Evolutionary conservation across 2,329 filamentous ascomycete genomes (phyloP), one percentile per base, ranked within the genome.

Genomic region (Fusarium tricinctum): DNA sequence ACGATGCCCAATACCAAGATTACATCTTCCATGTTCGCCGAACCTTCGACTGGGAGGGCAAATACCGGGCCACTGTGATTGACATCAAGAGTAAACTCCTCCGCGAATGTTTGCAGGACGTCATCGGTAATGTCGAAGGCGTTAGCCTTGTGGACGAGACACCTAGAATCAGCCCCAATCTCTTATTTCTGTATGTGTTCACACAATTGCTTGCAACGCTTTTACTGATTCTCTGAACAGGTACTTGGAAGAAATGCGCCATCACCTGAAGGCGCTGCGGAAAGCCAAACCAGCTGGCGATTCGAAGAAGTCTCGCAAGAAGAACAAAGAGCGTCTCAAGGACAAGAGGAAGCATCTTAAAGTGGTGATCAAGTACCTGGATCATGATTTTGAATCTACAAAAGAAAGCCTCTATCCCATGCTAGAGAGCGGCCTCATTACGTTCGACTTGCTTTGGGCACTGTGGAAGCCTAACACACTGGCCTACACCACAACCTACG

Each of bases 381-480:
- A 94, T 70, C 88, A 90, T 63, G 94, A 97, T 78, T 97, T 93
- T 73, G 87, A 89, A 2, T 85, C 92, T 19, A 89, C 86, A 33
- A 94, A 95, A 76, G 92, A 93, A 38, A 85, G 90, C 3, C 84
- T 97, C 0, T 91, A 94, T 70, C 92, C 93, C 0, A 88, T 97
- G 80, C 83, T 97, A 3, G 87, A 93, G 67, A 91, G 90, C 32
- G 92, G 93, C 10, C 89, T 93, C 44, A 97, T 97, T 76, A 97
- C 93, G 0, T 97, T 94, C 71, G 93, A 97, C 58, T 85, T 97
- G 4, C 82, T 97, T 2, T 97, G 94, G 94, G 93, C 93, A 0
- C 81, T 97, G 5, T 97, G 92, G 86, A 97, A 96, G 74, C 94
- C 94, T 0, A 92, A 93, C 72, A 93, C 92, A 0, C 86, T 97